Evolutionary conservation across 805 yeast species (phyloP).

Genomic region (Jamesozyma rosinii): DNA sequence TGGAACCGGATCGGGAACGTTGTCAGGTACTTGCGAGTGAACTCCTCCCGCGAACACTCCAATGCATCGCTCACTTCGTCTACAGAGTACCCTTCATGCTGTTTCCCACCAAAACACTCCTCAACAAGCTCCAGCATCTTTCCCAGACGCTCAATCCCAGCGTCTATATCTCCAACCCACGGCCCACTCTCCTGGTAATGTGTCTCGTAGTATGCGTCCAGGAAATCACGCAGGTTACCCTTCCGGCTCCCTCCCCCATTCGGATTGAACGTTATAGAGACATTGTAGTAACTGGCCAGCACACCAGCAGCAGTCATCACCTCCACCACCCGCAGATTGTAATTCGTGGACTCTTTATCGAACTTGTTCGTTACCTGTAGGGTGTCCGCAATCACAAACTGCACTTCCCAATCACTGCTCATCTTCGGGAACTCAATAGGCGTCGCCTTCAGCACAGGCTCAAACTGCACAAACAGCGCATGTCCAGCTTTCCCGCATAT

Average conservation of each 20-base stretch:
- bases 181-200: conserved; percentile 17
- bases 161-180: conserved; percentile 42
- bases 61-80: conserved; percentile 40
- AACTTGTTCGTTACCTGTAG: conserved; percentile 55
- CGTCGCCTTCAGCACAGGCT: conserved; percentile 46
- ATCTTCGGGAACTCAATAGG: conserved; percentile 46
- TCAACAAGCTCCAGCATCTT: conserved; percentile 39
- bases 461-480: conserved; percentile 51
- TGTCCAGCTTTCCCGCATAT: conserved; percentile 52
- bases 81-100: conserved; percentile 41
- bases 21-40: conserved; percentile 38
- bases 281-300: conserved; percentile 40
- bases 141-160: conserved; percentile 35
- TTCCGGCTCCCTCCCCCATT: conserved; percentile 23
- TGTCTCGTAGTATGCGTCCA: conserved; percentile 40
- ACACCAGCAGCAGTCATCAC: conserved; percentile 55
- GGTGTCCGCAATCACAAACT: conserved; percentile 56
- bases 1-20: conserved; percentile 52
- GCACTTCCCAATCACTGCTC: conserved; percentile 34
- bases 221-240: conserved; percentile 57
- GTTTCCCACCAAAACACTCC: conserved; percentile 30
- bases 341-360: conserved; percentile 60
- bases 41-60: conserved; percentile 36
- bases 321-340: conserved; percentile 64
- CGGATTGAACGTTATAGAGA: conserved; percentile 23